Evolutionary conservation across 345 rosid species (phyloP).

Genomic region (rapeseed (Brassica napus)): Da-Ae NC_063448.1:12116001-12116500

Average conservation of each 20-base stretch:
- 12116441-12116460: background rate
- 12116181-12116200: constrained; percentile 34
- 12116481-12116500: background rate
- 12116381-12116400: background rate
- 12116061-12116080: constrained; percentile 24
- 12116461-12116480: background rate
- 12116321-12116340: background rate
- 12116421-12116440: background rate
- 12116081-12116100: constrained; percentile 36
- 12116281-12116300: background rate
- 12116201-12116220: background rate
- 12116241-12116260: constrained; percentile 29
- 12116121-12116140: constrained; percentile 35
- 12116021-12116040: constrained; percentile 21
- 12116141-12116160: constrained; percentile 38
- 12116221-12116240: background rate
- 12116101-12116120: constrained; percentile 28
- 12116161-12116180: constrained; percentile 34
- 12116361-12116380: background rate
- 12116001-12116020: constrained; percentile 18
- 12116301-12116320: background rate
- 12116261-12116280: background rate
- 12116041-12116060: constrained; percentile 24
- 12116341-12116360: background rate
- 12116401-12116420: background rate